These are phyloP conservation scores for Solanum dulcamara DNA, from an alignment of 257 asterid genomes.

Conservation along the genomic window DNA sequence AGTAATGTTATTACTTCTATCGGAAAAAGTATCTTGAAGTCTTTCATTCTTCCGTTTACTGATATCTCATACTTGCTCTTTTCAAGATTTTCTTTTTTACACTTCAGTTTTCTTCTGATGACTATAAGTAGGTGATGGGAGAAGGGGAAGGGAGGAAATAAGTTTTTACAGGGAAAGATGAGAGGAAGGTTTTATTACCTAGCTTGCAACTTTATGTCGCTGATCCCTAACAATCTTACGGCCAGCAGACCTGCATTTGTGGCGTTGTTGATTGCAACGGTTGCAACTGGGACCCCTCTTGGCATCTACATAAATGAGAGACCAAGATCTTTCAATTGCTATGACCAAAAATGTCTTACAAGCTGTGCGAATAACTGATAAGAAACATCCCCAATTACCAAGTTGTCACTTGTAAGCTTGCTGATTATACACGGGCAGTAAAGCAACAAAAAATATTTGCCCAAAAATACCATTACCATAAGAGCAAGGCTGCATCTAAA, in stretches of 20 bases:
- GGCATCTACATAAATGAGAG: conserved; percentile 58
- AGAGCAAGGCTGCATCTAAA: neutral
- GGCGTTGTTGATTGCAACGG: conserved; percentile 86
- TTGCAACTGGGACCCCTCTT: conserved; percentile 94
- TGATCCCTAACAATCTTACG: conserved; percentile 66
- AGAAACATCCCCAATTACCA: neutral
- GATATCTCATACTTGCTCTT: neutral
- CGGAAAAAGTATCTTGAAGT: neutral
- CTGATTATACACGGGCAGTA: neutral
- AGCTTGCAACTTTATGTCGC: conserved; percentile 62
- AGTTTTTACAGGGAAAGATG: neutral
- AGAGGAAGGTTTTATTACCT: conserved; percentile 29
- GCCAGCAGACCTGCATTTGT: conserved; percentile 95
- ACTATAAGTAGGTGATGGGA: neutral
- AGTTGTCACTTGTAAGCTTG: neutral
- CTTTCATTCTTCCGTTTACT: neutral
- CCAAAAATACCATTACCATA: neutral
- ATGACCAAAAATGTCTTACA: neutral
- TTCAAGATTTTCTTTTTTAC: neutral
- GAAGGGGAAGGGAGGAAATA: neutral
- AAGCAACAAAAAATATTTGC: neutral
- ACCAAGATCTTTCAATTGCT: neutral
- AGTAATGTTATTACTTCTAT: neutral
- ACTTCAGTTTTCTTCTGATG: neutral
- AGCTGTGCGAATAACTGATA: neutral